phyloP scores from a whole-genome alignment of 306 rosid species.

The Pachyrhizus erosus region DNA sequence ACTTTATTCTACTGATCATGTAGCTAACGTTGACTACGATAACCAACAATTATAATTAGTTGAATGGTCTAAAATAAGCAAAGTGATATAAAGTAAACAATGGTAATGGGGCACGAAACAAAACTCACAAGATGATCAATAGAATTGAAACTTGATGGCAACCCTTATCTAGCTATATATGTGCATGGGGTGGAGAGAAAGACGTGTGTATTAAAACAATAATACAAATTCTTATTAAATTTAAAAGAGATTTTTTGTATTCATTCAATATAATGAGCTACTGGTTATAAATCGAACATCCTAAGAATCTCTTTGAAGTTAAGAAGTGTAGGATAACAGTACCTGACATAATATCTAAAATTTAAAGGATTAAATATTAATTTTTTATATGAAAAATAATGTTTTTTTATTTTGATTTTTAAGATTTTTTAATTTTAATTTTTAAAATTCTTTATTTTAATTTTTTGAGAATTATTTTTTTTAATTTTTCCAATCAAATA shows the following conservation, averaged over 20 bases:
- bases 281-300: background rate
- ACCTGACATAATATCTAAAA: too few relatives aligned
- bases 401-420: too few relatives aligned
- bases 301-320: background rate
- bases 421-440: too few relatives aligned
- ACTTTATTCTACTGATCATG: background rate
- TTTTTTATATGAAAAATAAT: too few relatives aligned
- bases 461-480: too few relatives aligned
- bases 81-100: slow-evolving; percentile 6
- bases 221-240: background rate
- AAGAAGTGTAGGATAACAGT: background rate
- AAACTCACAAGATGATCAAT: slow-evolving; percentile 8
- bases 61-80: background rate
- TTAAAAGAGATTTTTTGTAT: slow-evolving; percentile 8
- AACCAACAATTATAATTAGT: slow-evolving; percentile 18
- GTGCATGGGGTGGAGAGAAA: background rate
- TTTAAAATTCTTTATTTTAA: too few relatives aligned
- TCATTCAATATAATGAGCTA: too few relatives aligned
- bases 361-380: too few relatives aligned
- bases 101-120: slow-evolving; percentile 6
- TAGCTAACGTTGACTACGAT: slow-evolving; percentile 30
- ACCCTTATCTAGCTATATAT: background rate
- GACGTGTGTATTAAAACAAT: background rate
- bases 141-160: background rate
- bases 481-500: too few relatives aligned